phyloP scores from a whole-genome alignment of 2,329 filamentous ascomycete species.

The Colletotrichum musae region DNA sequence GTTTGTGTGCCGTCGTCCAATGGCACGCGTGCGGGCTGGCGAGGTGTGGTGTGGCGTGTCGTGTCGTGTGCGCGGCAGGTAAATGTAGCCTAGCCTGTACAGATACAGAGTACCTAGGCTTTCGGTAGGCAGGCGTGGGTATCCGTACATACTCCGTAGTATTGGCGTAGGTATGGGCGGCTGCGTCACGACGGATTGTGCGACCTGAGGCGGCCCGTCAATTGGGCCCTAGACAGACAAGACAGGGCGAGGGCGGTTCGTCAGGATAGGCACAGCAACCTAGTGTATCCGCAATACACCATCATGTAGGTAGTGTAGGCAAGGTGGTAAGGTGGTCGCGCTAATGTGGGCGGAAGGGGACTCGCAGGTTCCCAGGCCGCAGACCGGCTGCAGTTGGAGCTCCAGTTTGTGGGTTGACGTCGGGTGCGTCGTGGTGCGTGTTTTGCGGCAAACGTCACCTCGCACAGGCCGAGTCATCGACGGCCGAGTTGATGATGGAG shows the following conservation, averaged over 20 bases:
- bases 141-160: too few species aligned
- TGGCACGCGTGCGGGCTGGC: not conserved
- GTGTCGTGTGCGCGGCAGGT: constrained; percentile 19
- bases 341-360: constrained; percentile 36
- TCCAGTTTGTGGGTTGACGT: constrained; percentile 13
- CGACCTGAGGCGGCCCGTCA: constrained; percentile 25
- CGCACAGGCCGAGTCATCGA: constrained; percentile 19
- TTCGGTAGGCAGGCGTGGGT: not conserved
- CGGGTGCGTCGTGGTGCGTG: constrained; percentile 9
- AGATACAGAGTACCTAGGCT: too few species aligned
- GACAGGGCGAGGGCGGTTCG: constrained; percentile 32
- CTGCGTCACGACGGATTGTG: constrained; percentile 29
- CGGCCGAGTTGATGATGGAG: constrained; percentile 15
- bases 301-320: too few species aligned
- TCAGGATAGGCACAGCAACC: constrained; percentile 9
- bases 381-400: constrained; percentile 28
- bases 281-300: too few species aligned
- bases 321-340: constrained; percentile 8
- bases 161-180: constrained; percentile 10
- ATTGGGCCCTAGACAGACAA: constrained; percentile 28
- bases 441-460: constrained; percentile 33
- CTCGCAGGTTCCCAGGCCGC: constrained; percentile 29
- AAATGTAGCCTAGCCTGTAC: not conserved
- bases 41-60: constrained; percentile 3
- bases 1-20: constrained; percentile 9